phyloP scores from a whole-genome alignment of 169 alveolate species.

The Plasmodium gonderi region DNA sequence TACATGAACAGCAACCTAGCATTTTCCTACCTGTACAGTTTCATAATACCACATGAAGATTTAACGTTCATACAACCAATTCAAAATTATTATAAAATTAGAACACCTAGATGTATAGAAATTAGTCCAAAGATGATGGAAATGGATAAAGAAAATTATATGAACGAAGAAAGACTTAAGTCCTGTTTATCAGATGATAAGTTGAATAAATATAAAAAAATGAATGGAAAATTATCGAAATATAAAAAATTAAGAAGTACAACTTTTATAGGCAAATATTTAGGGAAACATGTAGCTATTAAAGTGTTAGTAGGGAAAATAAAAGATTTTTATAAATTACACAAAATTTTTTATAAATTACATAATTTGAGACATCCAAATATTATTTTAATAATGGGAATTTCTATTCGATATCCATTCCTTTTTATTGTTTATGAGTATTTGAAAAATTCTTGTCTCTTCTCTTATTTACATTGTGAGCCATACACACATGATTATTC shows the following conservation, averaged over 20 bases:
- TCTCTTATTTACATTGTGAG: conserved; percentile 53
- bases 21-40: conserved; percentile 54
- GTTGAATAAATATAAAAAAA: background rate
- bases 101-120: background rate
- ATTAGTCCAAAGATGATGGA: background rate
- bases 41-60: conserved; percentile 61
- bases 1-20: conserved; percentile 46
- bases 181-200: background rate
- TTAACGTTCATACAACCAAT: conserved; percentile 50
- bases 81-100: conserved; percentile 10
- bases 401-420: conserved; percentile 68
- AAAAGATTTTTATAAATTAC: conserved; percentile 44
- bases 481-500: conserved; percentile 22
- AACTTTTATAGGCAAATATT: conserved; percentile 66
- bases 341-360: conserved; percentile 46
- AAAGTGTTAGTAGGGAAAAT: conserved; percentile 68
- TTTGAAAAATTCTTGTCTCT: conserved; percentile 43
- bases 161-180: background rate
- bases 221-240: background rate
- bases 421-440: conserved; percentile 70
- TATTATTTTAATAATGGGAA: conserved; percentile 69
- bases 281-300: conserved; percentile 77
- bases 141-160: background rate
- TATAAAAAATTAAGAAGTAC: conserved; percentile 19
- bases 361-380: conserved; percentile 65